phyloP scores from a whole-genome alignment of 2,329 filamentous ascomycete species.

The Alternaria consortialis region DNA sequence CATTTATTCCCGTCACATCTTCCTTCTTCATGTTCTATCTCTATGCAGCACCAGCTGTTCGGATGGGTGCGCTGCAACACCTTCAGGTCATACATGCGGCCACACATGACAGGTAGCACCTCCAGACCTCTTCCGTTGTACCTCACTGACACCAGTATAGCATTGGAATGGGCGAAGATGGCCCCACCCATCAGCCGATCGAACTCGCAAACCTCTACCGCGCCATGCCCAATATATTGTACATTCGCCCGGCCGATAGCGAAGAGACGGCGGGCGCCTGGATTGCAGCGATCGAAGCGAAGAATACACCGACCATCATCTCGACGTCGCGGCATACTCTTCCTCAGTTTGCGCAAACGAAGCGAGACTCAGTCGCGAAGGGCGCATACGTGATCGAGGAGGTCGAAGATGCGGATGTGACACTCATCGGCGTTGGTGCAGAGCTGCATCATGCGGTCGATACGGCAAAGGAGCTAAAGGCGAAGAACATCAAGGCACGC shows the following conservation, averaged over 20 bases:
- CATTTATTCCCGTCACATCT: constrained; percentile 64
- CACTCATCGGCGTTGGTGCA: constrained; percentile 54
- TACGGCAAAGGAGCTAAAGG: constrained; percentile 51
- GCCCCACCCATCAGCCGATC: constrained; percentile 70
- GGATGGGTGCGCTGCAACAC: constrained; percentile 67
- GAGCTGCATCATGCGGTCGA: constrained; percentile 60
- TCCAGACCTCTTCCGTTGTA: not conserved
- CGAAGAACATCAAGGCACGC: constrained; percentile 54
- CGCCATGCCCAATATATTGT: constrained; percentile 69
- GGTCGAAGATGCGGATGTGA: constrained; percentile 53
- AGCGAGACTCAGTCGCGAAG: constrained; percentile 53
- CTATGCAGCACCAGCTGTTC: constrained; percentile 66
- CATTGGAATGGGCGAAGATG: constrained; percentile 65
- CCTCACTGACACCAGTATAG: not conserved
- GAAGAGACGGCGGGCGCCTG: constrained; percentile 67
- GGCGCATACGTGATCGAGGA: constrained; percentile 61
- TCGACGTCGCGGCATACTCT: constrained; percentile 59
- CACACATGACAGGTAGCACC: constrained; percentile 61
- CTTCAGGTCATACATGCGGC: constrained; percentile 68
- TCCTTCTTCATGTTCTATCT: constrained; percentile 72
- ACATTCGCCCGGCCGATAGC: constrained; percentile 67
- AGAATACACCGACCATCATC: constrained; percentile 57
- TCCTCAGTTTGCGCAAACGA: constrained; percentile 47
- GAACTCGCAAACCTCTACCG: constrained; percentile 66
- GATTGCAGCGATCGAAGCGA: constrained; percentile 55